Evolutionary conservation across 768 basidiomycete species (phyloP), one percentile per base, ranked within the genome.

Genomic region (Phaeotremella fagi): DNA sequence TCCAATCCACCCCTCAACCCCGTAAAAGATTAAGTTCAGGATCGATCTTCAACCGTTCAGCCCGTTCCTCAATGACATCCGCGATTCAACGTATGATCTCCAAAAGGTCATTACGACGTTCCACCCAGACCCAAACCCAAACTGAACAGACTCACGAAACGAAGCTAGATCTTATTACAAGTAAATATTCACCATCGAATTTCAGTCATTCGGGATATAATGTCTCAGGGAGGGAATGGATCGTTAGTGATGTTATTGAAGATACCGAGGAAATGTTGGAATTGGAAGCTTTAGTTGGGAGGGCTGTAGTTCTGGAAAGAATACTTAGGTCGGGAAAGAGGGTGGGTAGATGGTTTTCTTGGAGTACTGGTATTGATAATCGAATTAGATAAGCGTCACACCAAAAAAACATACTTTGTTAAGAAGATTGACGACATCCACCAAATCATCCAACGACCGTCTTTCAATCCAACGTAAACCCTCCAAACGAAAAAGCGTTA

Each of bases 281-380:
- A 24, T 41, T 69, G 23, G 49, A 35, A 1, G 18, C 52, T 5
- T 48, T 69, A n/a, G 57, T 66, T 6, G 68, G 68, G 7, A 41
- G 68, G 42, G 68, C 68, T 27, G 60, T 50, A 24, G 58, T 66
- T 3, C 44, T 69, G 20, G 68, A 70, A 49, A 51, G 55, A 47
- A 59, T 65, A 23, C 46, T 67, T 25, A 45, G 38, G 26, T 52
- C 56, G 7, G 68, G 63, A 0, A 67, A 65, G 51, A 47, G 65
- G 52, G 68, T 68, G 50, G 57, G 68, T 59, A 6, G 6, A 22
- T 12, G n/a, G n/a, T n/a, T n/a, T n/a, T n/a, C n/a, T n/a, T n/a
- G n/a, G n/a, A n/a, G n/a, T n/a, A n/a, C n/a, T n/a, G n/a, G n/a
- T n/a, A n/a, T n/a, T n/a, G n/a, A 35, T 9, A 35, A 35, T 35